phyloP scores from a whole-genome alignment of 2,329 filamentous ascomycete genomes.

The Talaromyces sp. region DNA sequence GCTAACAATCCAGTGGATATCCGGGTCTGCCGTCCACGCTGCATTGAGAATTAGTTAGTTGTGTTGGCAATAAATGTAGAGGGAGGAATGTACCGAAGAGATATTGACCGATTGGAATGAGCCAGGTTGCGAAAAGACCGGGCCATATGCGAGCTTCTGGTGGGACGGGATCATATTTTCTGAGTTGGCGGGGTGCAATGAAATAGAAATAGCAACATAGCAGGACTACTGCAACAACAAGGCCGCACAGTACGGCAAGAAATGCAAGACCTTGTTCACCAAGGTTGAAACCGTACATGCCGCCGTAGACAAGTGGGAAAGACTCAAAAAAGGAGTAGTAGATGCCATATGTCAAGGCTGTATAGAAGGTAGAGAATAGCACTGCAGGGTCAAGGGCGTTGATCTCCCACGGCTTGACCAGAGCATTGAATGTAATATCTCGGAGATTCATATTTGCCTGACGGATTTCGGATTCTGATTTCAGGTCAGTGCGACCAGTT shows the following conservation, averaged over 20 bases:
- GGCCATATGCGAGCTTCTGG: slow-evolving; percentile 57
- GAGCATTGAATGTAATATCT: slow-evolving; percentile 26
- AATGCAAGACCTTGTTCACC: slow-evolving; percentile 62
- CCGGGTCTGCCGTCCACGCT: slow-evolving; percentile 50
- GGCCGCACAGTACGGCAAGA: slow-evolving; percentile 57
- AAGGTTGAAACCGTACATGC: slow-evolving; percentile 59
- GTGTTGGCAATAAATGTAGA: too few species aligned
- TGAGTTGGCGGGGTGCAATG: slow-evolving; percentile 48
- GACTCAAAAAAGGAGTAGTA: slow-evolving; percentile 63
- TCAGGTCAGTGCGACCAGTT: slow-evolving; percentile 56
- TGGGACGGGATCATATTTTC: slow-evolving; percentile 50
- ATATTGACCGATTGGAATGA: slow-evolving; percentile 54
- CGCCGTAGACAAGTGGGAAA: slow-evolving; percentile 63
- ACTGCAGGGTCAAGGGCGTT: slow-evolving; percentile 63
- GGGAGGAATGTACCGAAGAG: slow-evolving; percentile 44
- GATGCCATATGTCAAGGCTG: slow-evolving; percentile 56
- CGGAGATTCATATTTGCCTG: slow-evolving; percentile 34
- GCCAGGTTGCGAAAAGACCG: slow-evolving; percentile 54
- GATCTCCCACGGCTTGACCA: slow-evolving; percentile 56
- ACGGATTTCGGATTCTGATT: slow-evolving; percentile 64
- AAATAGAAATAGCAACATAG: slow-evolving; percentile 55
- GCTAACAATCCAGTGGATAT: slow-evolving; percentile 55
- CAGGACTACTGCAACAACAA: slow-evolving; percentile 53
- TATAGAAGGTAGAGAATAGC: slow-evolving; percentile 63
- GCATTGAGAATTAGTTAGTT: slow-evolving; percentile 18